Percentiles rank a stretch among this genome's conserved stretches.
Evolutionary conservation across 148 eudicot species (phyloP).

Genomic region (Camellia granthamiana): DNA sequence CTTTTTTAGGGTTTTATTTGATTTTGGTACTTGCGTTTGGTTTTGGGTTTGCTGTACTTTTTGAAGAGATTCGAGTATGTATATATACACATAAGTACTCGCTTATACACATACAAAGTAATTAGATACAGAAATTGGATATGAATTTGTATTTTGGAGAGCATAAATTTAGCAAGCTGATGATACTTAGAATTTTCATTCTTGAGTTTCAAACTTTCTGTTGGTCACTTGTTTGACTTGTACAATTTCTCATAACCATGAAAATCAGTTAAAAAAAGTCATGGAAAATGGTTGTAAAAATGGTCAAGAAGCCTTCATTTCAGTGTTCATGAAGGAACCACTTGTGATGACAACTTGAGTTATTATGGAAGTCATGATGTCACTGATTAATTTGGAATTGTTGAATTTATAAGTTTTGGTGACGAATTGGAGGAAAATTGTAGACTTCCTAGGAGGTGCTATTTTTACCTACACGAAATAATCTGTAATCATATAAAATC

Average conservation of each 20-base stretch:
- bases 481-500: neutral
- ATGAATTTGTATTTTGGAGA: neutral
- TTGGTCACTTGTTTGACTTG: neutral
- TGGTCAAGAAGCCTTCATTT: neutral
- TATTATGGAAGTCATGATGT: neutral
- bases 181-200: neutral
- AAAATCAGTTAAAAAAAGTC: too few relatives aligned
- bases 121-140: neutral
- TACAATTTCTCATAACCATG: too few relatives aligned
- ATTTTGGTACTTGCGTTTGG: neutral
- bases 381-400: neutral
- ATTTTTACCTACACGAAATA: neutral
- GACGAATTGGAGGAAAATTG: neutral
- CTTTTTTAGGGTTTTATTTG: neutral
- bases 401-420: neutral
- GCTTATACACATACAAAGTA: neutral
- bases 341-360: neutral
- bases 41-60: neutral
- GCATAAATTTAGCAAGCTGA: neutral
- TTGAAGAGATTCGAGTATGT: neutral
- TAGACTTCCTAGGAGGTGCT: neutral
- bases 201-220: neutral
- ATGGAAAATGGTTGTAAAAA: neutral
- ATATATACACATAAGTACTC: neutral
- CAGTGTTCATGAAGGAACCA: neutral